Percentiles rank a stretch among this genome's conserved stretches.
Conservation (phyloP, 2,329 filamentous ascomycete genomes). For the Huntiella bhutanensis region DNA sequence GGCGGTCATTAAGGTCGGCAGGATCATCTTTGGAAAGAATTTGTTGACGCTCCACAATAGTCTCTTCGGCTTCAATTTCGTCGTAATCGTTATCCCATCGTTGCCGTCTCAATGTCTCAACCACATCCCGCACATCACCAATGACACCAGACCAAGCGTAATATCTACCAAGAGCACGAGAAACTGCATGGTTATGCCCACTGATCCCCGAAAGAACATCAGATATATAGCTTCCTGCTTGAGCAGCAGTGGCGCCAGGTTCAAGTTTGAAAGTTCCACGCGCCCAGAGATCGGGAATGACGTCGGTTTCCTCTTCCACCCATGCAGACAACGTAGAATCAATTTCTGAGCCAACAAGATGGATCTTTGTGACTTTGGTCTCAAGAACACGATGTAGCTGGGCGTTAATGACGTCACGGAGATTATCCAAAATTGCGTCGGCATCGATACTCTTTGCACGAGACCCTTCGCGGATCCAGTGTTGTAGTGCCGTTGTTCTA, state of each 20-base stretch:
- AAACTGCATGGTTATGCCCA: constrained; percentile 51
- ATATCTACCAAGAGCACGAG: constrained; percentile 43
- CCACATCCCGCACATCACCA: constrained; percentile 42
- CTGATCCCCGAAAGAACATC: constrained; percentile 50
- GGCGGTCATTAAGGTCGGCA: constrained; percentile 36
- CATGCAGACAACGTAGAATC: constrained; percentile 41
- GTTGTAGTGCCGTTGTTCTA: constrained; percentile 49
- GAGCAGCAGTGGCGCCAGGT: constrained; percentile 27
- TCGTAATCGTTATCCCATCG: constrained; percentile 61
- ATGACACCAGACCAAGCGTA: constrained; percentile 56
- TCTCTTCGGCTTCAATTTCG: constrained; percentile 55
- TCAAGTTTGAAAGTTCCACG: constrained; percentile 37
- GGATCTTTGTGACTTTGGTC: constrained; percentile 42
- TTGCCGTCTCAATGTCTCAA: constrained; percentile 46
- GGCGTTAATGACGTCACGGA: constrained; percentile 50
- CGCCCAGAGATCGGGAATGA: constrained; percentile 47
- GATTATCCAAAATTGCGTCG: constrained; percentile 44
- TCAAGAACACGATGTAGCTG: constrained; percentile 46
- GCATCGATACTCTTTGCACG: constrained; percentile 48
- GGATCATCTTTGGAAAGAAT: constrained; percentile 57
- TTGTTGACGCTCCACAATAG: constrained; percentile 45
- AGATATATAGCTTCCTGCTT: constrained; percentile 46
- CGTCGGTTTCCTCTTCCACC: constrained; percentile 32
- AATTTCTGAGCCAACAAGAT: constrained; percentile 45
- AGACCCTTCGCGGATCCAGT: constrained; percentile 54